Percentiles rank a stretch among this genome's conserved stretches.
Evolutionary conservation across 2,329 filamentous ascomycete genomes (phyloP).

Genomic region (Acarospora socialis): DNA sequence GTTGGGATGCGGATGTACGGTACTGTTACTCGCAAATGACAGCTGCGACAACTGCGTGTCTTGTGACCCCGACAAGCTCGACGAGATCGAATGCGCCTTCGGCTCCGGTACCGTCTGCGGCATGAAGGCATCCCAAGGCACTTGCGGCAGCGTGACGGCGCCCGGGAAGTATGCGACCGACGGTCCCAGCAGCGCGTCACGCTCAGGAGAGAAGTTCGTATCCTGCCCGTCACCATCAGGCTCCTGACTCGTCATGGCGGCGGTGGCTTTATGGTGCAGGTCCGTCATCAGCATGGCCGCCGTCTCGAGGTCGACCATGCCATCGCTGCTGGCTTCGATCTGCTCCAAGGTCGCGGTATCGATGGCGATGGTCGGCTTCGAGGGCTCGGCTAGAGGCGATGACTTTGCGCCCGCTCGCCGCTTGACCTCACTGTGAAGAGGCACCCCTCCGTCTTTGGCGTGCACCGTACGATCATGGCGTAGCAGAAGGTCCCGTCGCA

Average conservation of each 20-base stretch:
- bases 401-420: conserved; percentile 61
- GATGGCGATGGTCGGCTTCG: conserved; percentile 66
- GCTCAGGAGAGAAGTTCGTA: conserved; percentile 60
- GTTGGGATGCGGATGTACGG: conserved; percentile 42
- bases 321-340: conserved; percentile 80
- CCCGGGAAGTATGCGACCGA: conserved; percentile 63
- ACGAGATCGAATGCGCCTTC: conserved; percentile 61
- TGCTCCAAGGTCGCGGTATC: conserved; percentile 82
- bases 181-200: conserved; percentile 59
- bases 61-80: conserved; percentile 50
- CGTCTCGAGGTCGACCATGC: conserved; percentile 88
- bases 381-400: conserved; percentile 44
- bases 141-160: conserved; percentile 68
- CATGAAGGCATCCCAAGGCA: conserved; percentile 86
- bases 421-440: conserved; percentile 88
- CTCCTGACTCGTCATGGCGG: conserved; percentile 44
- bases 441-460: conserved; percentile 90
- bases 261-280: conserved; percentile 90
- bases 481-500: conserved; percentile 87
- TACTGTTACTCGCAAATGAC: conserved; percentile 46
- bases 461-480: conserved; percentile 97
- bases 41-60: conserved; percentile 45
- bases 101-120: conserved; percentile 53
- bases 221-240: conserved; percentile 32
- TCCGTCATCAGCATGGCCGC: conserved; percentile 98